A percentile compares a stretch with the other conserved stretches of the same genome.
Evolutionary conservation across 2,329 filamentous ascomycete genomes (phyloP).

Genomic region (Didymella segeticola): DNA sequence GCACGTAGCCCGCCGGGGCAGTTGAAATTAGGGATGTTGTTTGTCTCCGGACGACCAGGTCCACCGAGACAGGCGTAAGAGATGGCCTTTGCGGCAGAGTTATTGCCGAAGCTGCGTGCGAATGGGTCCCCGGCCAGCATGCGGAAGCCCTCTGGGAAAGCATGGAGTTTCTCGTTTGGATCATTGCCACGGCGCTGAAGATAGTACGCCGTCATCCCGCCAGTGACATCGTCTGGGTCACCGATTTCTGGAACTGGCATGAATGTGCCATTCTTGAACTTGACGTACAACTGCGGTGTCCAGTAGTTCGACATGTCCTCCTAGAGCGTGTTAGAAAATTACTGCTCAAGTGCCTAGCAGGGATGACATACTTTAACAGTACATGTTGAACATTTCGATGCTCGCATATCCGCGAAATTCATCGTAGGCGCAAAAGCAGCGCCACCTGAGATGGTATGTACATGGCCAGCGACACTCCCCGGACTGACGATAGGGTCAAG

Average conservation of each 20-base stretch:
- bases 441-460: slow-evolving; percentile 75
- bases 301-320: slow-evolving; percentile 70
- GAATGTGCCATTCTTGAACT: slow-evolving; percentile 53
- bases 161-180: slow-evolving; percentile 66
- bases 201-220: slow-evolving; percentile 80
- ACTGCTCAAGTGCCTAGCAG: rapidly evolving
- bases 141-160: slow-evolving; percentile 74
- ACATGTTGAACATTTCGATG: slow-evolving; percentile 71
- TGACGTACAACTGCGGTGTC: slow-evolving; percentile 74
- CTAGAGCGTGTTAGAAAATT: slow-evolving; percentile 15
- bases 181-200: slow-evolving; percentile 59
- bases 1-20: slow-evolving; percentile 67
- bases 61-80: slow-evolving; percentile 63
- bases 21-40: slow-evolving; percentile 73
- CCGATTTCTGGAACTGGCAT: slow-evolving; percentile 67
- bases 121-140: slow-evolving; percentile 73
- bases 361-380: slow-evolving; percentile 59
- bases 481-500: slow-evolving; percentile 73
- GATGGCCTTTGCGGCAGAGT: slow-evolving; percentile 57
- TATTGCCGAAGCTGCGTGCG: slow-evolving; percentile 61
- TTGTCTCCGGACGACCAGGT: slow-evolving; percentile 45
- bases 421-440: slow-evolving; percentile 70
- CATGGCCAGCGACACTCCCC: slow-evolving; percentile 65
- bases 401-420: slow-evolving; percentile 66
- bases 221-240: slow-evolving; percentile 51